Evolutionary conservation across 2,329 filamentous ascomycete species (phyloP).

Genomic region (Geosmithia flava): DNA sequence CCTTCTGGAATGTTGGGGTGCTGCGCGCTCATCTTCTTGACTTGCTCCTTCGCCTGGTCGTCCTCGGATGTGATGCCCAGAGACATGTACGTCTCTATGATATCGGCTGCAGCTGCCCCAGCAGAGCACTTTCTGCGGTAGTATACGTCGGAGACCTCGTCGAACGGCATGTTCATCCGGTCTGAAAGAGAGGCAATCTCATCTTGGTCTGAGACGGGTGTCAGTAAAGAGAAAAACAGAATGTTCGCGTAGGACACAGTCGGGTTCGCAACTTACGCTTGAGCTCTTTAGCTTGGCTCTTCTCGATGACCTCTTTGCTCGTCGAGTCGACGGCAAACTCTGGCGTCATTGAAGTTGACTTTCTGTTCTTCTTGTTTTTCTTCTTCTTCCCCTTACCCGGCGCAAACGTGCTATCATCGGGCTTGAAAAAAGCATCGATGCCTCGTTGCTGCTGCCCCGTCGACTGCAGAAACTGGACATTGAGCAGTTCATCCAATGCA

Average conservation of each 20-base stretch:
- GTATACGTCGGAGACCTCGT: slow-evolving; percentile 28
- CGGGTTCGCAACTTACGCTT: slow-evolving; percentile 13
- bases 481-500: slow-evolving; percentile 71
- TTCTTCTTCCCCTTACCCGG: slow-evolving; percentile 25
- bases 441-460: slow-evolving; percentile 53
- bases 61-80: slow-evolving; percentile 20
- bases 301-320: slow-evolving; percentile 1
- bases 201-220: slow-evolving; percentile 15
- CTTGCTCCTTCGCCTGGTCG: slow-evolving; percentile 13
- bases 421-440: slow-evolving; percentile 67
- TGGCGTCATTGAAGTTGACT: neutral
- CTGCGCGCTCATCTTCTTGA: slow-evolving; percentile 20
- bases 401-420: slow-evolving; percentile 24
- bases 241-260: neutral
- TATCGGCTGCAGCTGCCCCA: slow-evolving; percentile 25
- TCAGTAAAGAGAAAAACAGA: neutral
- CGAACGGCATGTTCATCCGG: slow-evolving; percentile 25
- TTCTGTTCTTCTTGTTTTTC: slow-evolving; percentile 10
- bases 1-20: slow-evolving; percentile 28
- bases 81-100: slow-evolving; percentile 29
- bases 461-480: slow-evolving; percentile 64
- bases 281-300: slow-evolving; percentile 10
- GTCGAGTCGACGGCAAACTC: slow-evolving; percentile 4
- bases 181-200: slow-evolving; percentile 32
- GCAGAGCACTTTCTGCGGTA: slow-evolving; percentile 21